Evolutionary conservation across 352 stramenopile genomes (phyloP), one percentile per base, ranked within the genome.

Genomic region (Labyrinthula sp.): DNA sequence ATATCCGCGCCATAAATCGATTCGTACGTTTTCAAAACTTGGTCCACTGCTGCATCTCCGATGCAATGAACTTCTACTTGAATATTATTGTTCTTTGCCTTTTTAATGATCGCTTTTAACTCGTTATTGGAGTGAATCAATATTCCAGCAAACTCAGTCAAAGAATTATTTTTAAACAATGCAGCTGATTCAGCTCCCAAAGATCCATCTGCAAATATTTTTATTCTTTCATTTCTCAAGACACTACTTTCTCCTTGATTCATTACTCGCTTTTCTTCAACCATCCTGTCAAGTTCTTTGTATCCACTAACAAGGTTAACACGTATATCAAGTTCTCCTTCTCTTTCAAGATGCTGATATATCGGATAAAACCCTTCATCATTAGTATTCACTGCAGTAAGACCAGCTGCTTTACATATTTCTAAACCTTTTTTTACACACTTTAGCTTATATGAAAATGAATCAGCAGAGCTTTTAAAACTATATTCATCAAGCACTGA

Each of bases 11-110:
- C n/a, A n/a, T n/a, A n/a, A n/a, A n/a, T n/a, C n/a, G n/a, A n/a
- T 24, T 66, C 57, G 18, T 86, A 65, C 12, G 69, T 69, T 40
- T 57, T 52, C 9, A 86, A 58, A 18, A 82, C 73, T 49, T 75
- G 7, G 15, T 27, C 36, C 1, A 45, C 15, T 9, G 54, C 66
- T 0, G 59, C 12, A 40, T 66, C 57, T 70, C 76, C 76, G 41
- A 88, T 88, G 8, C 74, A 73, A 48, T 88, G 76, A 22, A 82
- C 77, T 54, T 88, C 76, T 3, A 86, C 57, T 24, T 72, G 69
- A 36, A 77, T 79, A 3, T 71, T 73, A 34, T 58, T 61, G 0
- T 37, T 40, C 26, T 67, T 59, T 0, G 71, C 71, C 10, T 73
- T 58, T 0, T 54, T 47, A 17, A 85, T 68, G 49, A 82, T 73